Conservation (phyloP, 768 basidiomycete species). For the Lactifluus volemus region DNA sequence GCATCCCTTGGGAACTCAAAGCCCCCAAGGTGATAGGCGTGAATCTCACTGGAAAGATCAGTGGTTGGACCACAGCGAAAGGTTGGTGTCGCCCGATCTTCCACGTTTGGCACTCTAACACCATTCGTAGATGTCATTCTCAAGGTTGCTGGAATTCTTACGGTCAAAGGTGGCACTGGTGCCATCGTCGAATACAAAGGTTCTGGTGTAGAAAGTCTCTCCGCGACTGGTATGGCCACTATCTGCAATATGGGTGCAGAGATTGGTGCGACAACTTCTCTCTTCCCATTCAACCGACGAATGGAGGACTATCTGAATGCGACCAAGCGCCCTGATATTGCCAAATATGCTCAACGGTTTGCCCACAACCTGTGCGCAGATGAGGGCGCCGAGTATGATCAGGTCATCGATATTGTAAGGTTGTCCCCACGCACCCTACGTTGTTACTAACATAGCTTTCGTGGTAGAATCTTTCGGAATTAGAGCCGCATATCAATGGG, state of each 20-base stretch:
- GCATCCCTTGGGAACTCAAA: conserved; percentile 97
- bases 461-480: conserved; percentile 80
- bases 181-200: conserved; percentile 98
- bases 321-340: conserved; percentile 86
- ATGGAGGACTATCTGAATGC: conserved; percentile 92
- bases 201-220: conserved; percentile 90
- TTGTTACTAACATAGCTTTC: neutral
- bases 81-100: conserved; percentile 36
- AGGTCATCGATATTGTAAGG: conserved; percentile 83
- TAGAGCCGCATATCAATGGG: conserved; percentile 99
- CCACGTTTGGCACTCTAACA: conserved; percentile 6
- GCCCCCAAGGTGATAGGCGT: conserved; percentile 99
- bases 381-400: conserved; percentile 85
- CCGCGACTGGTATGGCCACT: conserved; percentile 98
- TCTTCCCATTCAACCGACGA: conserved; percentile 97
- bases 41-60: conserved; percentile 88
- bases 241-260: conserved; percentile 99
- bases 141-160: conserved; percentile 97
- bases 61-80: conserved; percentile 97
- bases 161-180: conserved; percentile 98
- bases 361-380: conserved; percentile 87
- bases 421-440: neutral
- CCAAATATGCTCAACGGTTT: conserved; percentile 82
- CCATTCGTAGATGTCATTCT: conserved; percentile 77
- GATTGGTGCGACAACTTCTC: conserved; percentile 96